Percentiles rank a stretch among this genome's conserved stretches.
Conservation (phyloP, 225 moss, liverwort and hornwort species). For the Climacium dendroides region DNA sequence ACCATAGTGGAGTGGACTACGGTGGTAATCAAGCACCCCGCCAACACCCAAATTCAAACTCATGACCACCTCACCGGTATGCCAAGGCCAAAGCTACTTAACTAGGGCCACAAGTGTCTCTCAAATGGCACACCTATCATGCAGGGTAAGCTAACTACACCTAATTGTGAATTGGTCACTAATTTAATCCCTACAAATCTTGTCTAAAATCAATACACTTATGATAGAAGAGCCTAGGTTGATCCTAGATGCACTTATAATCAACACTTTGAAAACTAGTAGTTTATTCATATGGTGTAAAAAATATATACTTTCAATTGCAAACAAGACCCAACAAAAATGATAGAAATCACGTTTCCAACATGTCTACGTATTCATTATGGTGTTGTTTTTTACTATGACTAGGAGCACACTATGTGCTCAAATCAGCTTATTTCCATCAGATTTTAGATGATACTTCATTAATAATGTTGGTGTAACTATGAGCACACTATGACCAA, state of each 20-base stretch:
- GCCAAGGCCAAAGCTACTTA: fast-evolving
- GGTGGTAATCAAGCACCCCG: fast-evolving
- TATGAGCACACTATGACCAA: neutral
- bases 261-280: neutral
- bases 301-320: neutral
- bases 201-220: neutral
- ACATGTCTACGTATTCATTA: fast-evolving
- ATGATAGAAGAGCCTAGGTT: too few species aligned
- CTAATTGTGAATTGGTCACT: neutral
- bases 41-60: neutral
- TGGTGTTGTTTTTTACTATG: neutral
- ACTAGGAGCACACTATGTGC: neutral
- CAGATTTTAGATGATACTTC: neutral
- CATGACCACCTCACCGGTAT: fast-evolving
- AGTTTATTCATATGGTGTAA: neutral
- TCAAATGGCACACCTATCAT: neutral
- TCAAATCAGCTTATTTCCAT: neutral
- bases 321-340: neutral
- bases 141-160: fast-evolving
- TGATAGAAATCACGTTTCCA: neutral
- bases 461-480: neutral
- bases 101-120: neutral
- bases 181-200: neutral
- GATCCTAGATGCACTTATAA: too few species aligned
- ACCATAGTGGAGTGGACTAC: neutral